Evolutionary conservation across 768 basidiomycete genomes (phyloP).

Genomic region (Boletus tylopilopsis): DNA sequence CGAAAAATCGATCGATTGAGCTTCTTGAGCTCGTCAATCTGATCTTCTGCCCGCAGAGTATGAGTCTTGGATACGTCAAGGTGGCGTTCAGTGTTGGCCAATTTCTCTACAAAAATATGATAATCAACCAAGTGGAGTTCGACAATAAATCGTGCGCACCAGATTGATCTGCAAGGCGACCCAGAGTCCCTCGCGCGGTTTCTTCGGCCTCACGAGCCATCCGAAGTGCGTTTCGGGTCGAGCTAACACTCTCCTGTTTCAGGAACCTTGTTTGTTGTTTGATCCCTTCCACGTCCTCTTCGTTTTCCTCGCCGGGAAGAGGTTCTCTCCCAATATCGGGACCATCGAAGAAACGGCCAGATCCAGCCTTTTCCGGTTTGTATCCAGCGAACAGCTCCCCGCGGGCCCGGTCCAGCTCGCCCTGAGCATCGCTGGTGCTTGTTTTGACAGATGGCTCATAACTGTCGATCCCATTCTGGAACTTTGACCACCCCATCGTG

Average conservation of each 20-base stretch:
- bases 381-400: constrained; percentile 74
- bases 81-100: constrained; percentile 94
- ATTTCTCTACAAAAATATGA: constrained; percentile 49
- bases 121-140: neutral
- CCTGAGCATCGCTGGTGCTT: constrained; percentile 30
- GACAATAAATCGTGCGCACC: constrained; percentile 47
- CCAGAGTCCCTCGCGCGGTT: constrained; percentile 81
- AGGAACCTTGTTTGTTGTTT: constrained; percentile 84
- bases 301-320: constrained; percentile 65
- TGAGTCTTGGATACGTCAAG: constrained; percentile 90
- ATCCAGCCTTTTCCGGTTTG: constrained; percentile 53
- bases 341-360: constrained; percentile 69
- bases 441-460: constrained; percentile 14
- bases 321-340: constrained; percentile 45
- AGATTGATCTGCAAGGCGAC: constrained; percentile 86
- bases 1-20: constrained; percentile 95
- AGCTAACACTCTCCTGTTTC: constrained; percentile 90
- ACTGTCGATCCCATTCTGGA: constrained; percentile 26
- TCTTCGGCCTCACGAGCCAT: constrained; percentile 97
- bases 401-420: constrained; percentile 60
- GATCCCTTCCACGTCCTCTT: constrained; percentile 91
- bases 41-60: constrained; percentile 85
- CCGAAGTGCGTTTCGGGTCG: constrained; percentile 87
- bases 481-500: constrained; percentile 24
- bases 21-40: constrained; percentile 88